Percentiles rank a stretch among this genome's conserved stretches.
These are phyloP conservation scores for Aspergillus vadensis DNA, from an alignment of 2,329 filamentous ascomycete species.

Conservation along the genomic window DNA sequence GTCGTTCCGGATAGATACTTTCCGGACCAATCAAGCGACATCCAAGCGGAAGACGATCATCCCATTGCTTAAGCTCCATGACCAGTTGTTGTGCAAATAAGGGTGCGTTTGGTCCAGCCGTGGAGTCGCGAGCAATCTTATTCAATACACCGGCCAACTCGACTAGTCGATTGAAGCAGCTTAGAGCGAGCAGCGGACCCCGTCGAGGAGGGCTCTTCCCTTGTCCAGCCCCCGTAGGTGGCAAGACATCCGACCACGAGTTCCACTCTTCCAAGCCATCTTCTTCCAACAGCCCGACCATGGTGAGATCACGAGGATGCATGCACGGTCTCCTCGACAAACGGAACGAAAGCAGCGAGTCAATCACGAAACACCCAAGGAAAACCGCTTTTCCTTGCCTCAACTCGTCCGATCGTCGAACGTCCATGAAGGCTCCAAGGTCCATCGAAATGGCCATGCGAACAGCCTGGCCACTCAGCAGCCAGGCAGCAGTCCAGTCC, in stretches of 20 bases:
- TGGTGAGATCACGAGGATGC: conserved; percentile 49
- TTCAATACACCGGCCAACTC: conserved; percentile 43
- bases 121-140: conserved; percentile 36
- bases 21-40: conserved; percentile 42
- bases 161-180: conserved; percentile 57
- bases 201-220: conserved; percentile 33
- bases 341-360: conserved; percentile 54
- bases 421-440: conserved; percentile 30
- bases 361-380: conserved; percentile 57
- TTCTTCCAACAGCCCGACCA: conserved; percentile 59
- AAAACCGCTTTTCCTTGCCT: conserved; percentile 48
- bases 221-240: conserved; percentile 32
- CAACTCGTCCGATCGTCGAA: conserved; percentile 34
- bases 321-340: conserved; percentile 51
- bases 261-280: conserved; percentile 75
- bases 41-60: conserved; percentile 38
- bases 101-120: conserved; percentile 30
- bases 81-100: conserved; percentile 39
- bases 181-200: conserved; percentile 49
- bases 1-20: conserved; percentile 39
- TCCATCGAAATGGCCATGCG: conserved; percentile 49
- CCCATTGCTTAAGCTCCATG: conserved; percentile 41
- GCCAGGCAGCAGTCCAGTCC: conserved; percentile 55
- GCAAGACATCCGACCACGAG: conserved; percentile 61
- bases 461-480: conserved; percentile 55